Base-by-base conservation (phyloP, 805 yeast species). In the Wickerhamomyces alni region DNA sequence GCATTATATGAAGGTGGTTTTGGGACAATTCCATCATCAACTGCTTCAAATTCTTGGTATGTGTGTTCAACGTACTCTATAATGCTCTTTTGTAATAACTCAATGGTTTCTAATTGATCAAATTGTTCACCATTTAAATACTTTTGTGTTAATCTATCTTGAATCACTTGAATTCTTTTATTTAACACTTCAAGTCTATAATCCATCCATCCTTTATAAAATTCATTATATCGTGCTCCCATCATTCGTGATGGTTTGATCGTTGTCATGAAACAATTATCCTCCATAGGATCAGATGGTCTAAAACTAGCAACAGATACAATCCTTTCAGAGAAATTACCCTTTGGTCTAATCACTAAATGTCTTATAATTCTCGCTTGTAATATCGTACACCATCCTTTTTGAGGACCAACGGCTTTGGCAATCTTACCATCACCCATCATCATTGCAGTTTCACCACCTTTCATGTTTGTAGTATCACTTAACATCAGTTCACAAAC, bases 401-500 rank as follows among this genome's bases (percentile, higher is more conserved):
- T 60, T 24, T 65, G 63, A 28, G 77, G 77, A 11, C 72, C 73
- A 17, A 22, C 43, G 17, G 50, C 53, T 27, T 42, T 52, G 17
- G 43, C 50, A 28, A 52, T 45, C 19, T 45, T 38, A 27, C 52
- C 56, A 24, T 52, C 40, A 37, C 50, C 50, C 30, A 33, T 71
- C 46, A 72, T 65, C 46, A 75, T 62, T 19, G 72, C 64, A 3
- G 82, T 75, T 52, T 76, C 82, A 35, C 82, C 82, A 24, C 82
- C 82, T 54, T 71, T 61, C 82, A 77, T 76, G 34, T 65, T 58
- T 3, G 69, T 48, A 9, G 83, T 77, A 50, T 77, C 82, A 26
- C 77, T 70, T 33, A 77, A 52, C 84, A 77, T 77, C 43, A 77
- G 62, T n/a, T 77, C 83, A 57, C 82, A 77, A 16, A 77, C 82